Base-by-base conservation (phyloP, 2,329 filamentous ascomycete species). In the Paraphaeosphaeria sporulosa region DNA sequence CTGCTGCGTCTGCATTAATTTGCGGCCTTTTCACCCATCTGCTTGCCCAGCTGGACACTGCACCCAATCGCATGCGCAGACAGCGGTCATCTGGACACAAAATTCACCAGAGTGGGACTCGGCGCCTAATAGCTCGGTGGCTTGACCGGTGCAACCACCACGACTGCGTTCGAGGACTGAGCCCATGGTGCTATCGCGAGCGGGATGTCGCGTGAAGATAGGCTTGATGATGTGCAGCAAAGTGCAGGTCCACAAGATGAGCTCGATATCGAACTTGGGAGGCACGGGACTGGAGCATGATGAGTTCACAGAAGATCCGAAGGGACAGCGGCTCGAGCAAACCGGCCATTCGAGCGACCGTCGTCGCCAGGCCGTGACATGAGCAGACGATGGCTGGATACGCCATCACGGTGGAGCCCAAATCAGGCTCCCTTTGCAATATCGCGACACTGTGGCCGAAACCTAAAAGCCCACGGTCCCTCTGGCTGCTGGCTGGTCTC, bases 61-160 rank as follows among this genome's bases (percentile, higher is more conserved):
- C 27, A 17, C 27, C 70, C 71, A 75, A 73, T 74, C 57, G 61
- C 46, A 51, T 36, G 21, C 13, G 13, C 13, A 46, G 9, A 9
- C n/a, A 30, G 32, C 55, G 36, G 58, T 67, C 62, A 64, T 61
- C 59, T 68, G 62, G 55, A 60, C 72, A 72, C 68, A 71, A 72
- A 72, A 69, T 71, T 51, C 56, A 69, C 72, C 63, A 43, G 70
- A 67, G 57, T 64, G 63, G 73, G 62, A 67, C 61, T 71, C 61
- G 71, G 74, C 74, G 74, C 66, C 66, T 76, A 76, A 64, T 68
- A 70, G 62, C 64, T 64, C 57, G 48, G 66, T 71, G 72, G 70
- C 72, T 68, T 71, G 53, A 55, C 36, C 48, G 49, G 58, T 65
- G 65, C 64, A 58, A 62, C 71, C 70, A 70, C 71, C 68, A 59